Evolutionary conservation across 2,329 filamentous ascomycete species (phyloP), one percentile per base, ranked within the genome.

Genomic region (Epichloe uncinata): DNA sequence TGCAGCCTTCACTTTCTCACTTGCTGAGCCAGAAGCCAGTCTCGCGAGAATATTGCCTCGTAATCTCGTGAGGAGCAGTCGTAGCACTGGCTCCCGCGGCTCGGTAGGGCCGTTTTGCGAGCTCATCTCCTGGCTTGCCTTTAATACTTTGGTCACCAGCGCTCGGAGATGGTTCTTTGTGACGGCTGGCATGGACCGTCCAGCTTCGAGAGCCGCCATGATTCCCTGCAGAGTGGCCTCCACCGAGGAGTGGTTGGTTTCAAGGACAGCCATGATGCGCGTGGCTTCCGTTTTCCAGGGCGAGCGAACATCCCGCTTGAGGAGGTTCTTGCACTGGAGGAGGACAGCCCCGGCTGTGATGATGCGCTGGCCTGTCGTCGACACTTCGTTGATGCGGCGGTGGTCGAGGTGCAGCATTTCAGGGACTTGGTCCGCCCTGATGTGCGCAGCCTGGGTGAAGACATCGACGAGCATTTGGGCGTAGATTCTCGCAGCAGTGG

Each of bases 321-420:
- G 75, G 7, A 91, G 72, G 57, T 89, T 91, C 70, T 93, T 93
- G 64, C 83, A 84, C 47, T 88, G 87, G 13, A 91, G 69, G 30
- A 90, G 70, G 45, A 91, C 83, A 0, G 85, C 83, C 1, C 84
- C 85, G 3, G 84, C 78, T 1, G 84, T 85, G 20, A 86, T 78
- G 57, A 91, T 82, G 42, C 80, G 77, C 43, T 67, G 66, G 0
- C 69, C 59, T 55, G 58, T 66, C 18, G 55, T 60, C 0, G 68
- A 70, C 9, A 71, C 60, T 35, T 66, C 56, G 37, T 57, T 65
- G 41, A 87, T 77, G 15, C 86, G 83, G 48, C 73, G 75, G 40
- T 72, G 63, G 57, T 93, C 87, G 1, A 91, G 75, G 13, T 73
- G 72, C 18, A 93, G 75, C 53, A 87, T 90, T 61, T 91, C 87